Conservation (phyloP, 169 alveolate species). For the Pseudocohnilembus persalinus region DNA sequence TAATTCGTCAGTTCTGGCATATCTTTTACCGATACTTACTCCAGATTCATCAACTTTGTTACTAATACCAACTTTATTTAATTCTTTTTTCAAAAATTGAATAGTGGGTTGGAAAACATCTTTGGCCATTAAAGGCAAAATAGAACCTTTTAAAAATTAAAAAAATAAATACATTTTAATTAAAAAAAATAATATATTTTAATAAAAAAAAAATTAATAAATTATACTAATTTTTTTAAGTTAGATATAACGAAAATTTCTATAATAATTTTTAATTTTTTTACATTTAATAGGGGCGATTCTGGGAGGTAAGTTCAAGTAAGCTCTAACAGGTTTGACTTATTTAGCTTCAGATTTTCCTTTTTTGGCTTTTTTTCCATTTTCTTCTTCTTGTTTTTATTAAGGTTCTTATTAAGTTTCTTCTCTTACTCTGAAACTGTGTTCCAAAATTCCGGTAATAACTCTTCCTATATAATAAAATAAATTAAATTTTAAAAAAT, state of each 20-base stretch:
- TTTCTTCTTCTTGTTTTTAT: not conserved
- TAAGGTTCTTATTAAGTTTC: constrained; percentile 72
- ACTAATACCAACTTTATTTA: constrained; percentile 80
- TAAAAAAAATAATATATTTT: no score
- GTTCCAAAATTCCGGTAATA: constrained; percentile 94
- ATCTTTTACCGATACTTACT: constrained; percentile 94
- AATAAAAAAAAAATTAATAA: no score
- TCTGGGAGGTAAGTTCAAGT: constrained; percentile 91
- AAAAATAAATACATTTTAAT: no score
- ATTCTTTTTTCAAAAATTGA: constrained; percentile 18
- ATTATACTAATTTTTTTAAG: no score
- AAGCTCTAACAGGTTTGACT: constrained; percentile 79
- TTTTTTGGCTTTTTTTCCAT: not conserved
- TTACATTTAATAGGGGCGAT: constrained; percentile 95
- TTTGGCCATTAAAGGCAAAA: not conserved
- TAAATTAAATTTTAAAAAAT: no score
- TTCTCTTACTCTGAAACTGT: constrained; percentile 90
- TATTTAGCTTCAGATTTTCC: constrained; percentile 2
- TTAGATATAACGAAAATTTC: no score
- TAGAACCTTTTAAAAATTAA: not conserved
- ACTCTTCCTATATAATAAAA: constrained; percentile 79
- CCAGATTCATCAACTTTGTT: constrained; percentile 92
- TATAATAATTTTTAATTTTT: no score
- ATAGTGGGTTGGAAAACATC: not conserved
- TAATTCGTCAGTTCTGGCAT: constrained; percentile 98